Percentiles rank a stretch among this genome's conserved stretches.
Evolutionary conservation across 306 rosid genomes (phyloP).

Genomic region (Trichosanthes cucumerina): DNA sequence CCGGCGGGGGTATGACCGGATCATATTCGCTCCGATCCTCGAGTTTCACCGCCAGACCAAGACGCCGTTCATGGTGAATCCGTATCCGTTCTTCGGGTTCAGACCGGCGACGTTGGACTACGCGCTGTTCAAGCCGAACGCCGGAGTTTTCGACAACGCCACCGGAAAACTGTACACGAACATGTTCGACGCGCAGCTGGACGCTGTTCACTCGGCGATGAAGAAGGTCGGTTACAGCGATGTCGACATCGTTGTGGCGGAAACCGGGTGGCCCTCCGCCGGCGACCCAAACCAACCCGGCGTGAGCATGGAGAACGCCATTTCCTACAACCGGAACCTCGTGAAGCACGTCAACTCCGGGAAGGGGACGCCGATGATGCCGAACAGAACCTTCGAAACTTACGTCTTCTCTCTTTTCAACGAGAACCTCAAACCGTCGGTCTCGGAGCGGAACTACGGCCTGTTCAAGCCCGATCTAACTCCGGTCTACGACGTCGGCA

Average conservation of each 20-base stretch:
- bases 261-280: slow-evolving; percentile 81
- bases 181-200: slow-evolving; percentile 90
- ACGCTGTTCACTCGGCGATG: slow-evolving; percentile 81
- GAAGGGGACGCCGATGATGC: slow-evolving; percentile 77
- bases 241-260: slow-evolving; percentile 59
- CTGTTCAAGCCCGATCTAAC: slow-evolving; percentile 55
- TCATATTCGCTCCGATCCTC: slow-evolving; percentile 54
- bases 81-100: slow-evolving; percentile 74
- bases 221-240: slow-evolving; percentile 62
- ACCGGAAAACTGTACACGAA: slow-evolving; percentile 61
- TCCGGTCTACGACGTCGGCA: slow-evolving; percentile 59
- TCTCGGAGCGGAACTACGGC: slow-evolving; percentile 70
- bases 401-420: slow-evolving; percentile 64
- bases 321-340: slow-evolving; percentile 56
- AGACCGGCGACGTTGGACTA: slow-evolving; percentile 27
- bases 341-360: slow-evolving; percentile 59
- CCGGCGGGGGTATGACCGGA: slow-evolving; percentile 54
- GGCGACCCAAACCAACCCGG: slow-evolving; percentile 68
- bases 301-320: slow-evolving; percentile 50
- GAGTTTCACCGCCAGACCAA: slow-evolving; percentile 47
- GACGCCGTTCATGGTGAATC: slow-evolving; percentile 65
- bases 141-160: slow-evolving; percentile 51
- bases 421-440: slow-evolving; percentile 50
- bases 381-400: slow-evolving; percentile 55
- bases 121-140: slow-evolving; percentile 55